Conservation (phyloP, 2,329 filamentous ascomycete species). For the Botrytis paeoniae region DNA sequence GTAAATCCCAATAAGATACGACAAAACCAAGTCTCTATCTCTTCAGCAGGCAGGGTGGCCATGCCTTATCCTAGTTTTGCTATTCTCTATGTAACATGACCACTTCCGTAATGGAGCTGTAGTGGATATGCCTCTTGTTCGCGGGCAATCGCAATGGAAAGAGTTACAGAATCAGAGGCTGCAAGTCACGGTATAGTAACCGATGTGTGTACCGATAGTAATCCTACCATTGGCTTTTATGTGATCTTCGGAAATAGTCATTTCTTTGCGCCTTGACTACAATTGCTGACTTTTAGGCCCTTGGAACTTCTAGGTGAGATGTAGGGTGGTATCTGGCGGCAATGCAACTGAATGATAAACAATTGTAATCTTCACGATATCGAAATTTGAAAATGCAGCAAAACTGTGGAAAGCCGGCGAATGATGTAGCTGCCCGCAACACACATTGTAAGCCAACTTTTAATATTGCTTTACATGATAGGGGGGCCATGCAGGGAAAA, state of each 20-base stretch:
- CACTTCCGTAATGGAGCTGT: neutral
- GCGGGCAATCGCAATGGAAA: neutral
- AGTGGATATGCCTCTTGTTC: neutral
- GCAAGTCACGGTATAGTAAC: neutral
- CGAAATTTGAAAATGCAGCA: slow-evolving; percentile 4
- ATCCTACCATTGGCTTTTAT: neutral
- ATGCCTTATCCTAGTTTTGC: neutral
- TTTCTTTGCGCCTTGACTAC: neutral
- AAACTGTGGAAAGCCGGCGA: neutral
- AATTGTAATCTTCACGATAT: neutral
- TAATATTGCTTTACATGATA: neutral
- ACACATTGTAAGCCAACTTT: neutral
- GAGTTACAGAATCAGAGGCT: neutral
- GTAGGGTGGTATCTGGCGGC: neutral
- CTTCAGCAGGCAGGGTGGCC: slow-evolving; percentile 1
- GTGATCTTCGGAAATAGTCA: neutral
- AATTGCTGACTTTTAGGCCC: slow-evolving; percentile 5
- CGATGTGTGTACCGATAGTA: neutral
- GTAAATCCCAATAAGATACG: neutral
- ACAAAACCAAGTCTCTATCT: neutral
- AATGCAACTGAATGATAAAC: neutral
- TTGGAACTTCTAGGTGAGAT: slow-evolving; percentile 12
- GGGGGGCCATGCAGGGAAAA: slow-evolving; percentile 1
- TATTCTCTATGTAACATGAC: slow-evolving; percentile 6
- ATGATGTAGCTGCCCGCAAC: slow-evolving; percentile 14